Percentiles rank a stretch among this genome's conserved stretches.
Evolutionary conservation across 73 alveolate species (phyloP).

Genomic region (Paramecium biaurelia): DNA sequence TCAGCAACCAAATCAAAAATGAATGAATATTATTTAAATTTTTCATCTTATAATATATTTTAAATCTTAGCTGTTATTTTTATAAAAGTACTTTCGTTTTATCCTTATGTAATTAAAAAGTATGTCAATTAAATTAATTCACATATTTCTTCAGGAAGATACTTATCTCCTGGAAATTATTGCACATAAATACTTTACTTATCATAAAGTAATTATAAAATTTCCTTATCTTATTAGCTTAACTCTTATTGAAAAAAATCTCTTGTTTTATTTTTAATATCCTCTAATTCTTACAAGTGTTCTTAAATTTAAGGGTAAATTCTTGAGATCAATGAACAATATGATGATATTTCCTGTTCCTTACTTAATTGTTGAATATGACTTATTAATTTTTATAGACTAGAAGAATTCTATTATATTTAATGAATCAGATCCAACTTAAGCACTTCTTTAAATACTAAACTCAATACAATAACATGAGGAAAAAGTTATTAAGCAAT

Average conservation of each 20-base stretch:
- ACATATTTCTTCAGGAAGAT: not conserved
- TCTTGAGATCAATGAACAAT: not conserved
- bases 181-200: not conserved
- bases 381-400: not conserved
- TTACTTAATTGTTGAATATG: not conserved
- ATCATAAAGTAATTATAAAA: not conserved
- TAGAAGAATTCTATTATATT: not conserved
- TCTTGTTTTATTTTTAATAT: not conserved
- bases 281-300: not conserved
- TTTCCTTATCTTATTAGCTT: not conserved
- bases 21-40: not conserved
- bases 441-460: not conserved
- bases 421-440: not conserved
- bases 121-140: not conserved
- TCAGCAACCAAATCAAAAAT: not conserved
- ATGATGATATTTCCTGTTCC: not conserved
- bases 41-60: not conserved
- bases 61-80: not conserved
- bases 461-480: not conserved
- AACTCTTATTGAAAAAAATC: not conserved
- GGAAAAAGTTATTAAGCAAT: not conserved
- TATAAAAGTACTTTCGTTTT: not conserved
- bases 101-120: not conserved
- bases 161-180: not conserved
- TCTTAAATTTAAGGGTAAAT: not conserved